These are phyloP conservation scores for Euphorbia lathyris DNA, from an alignment of 345 rosid species.

Conservation along the genomic window DNA sequence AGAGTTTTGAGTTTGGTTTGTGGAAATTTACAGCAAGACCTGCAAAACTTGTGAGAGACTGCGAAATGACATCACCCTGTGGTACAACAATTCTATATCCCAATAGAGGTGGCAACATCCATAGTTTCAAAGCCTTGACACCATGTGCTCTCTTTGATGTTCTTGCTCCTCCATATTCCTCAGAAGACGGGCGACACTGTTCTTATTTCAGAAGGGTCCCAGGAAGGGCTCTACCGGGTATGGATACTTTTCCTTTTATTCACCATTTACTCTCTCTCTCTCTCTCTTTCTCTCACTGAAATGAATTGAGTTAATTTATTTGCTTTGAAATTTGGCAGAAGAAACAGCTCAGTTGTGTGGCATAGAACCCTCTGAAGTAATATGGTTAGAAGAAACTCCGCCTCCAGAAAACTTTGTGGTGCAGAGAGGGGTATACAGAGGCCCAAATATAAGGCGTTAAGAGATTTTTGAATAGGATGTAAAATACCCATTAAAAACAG, in stretches of 20 bases:
- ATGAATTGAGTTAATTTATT: not conserved
- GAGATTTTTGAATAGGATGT: conserved; percentile 8
- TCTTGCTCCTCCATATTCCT: conserved; percentile 69
- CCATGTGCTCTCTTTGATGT: conserved; percentile 79
- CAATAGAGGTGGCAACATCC: conserved; percentile 76
- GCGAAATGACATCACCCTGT: conserved; percentile 62
- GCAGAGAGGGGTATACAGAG: conserved; percentile 59
- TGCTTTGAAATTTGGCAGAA: conserved; percentile 20
- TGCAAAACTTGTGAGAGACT: conserved; percentile 63
- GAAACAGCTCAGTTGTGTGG: conserved; percentile 64
- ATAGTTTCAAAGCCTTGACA: conserved; percentile 66
- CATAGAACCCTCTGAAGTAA: conserved; percentile 41
- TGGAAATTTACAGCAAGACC: conserved; percentile 60
- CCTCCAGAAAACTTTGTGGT: conserved; percentile 82
- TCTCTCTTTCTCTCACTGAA: not conserved
- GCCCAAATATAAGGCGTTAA: conserved; percentile 62
- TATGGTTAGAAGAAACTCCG: conserved; percentile 85
- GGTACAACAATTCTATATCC: conserved; percentile 68
- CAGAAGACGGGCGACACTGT: conserved; percentile 60
- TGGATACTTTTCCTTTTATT: not conserved
- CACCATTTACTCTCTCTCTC: rapidly evolving
- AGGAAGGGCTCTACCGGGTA: conserved; percentile 61
- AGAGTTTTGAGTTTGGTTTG: conserved; percentile 6
- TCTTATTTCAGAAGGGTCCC: conserved; percentile 54
- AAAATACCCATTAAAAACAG: not conserved